Conservation (phyloP, 1,284 basidiomycete genomes). For the Ustilago tritici region DNA sequence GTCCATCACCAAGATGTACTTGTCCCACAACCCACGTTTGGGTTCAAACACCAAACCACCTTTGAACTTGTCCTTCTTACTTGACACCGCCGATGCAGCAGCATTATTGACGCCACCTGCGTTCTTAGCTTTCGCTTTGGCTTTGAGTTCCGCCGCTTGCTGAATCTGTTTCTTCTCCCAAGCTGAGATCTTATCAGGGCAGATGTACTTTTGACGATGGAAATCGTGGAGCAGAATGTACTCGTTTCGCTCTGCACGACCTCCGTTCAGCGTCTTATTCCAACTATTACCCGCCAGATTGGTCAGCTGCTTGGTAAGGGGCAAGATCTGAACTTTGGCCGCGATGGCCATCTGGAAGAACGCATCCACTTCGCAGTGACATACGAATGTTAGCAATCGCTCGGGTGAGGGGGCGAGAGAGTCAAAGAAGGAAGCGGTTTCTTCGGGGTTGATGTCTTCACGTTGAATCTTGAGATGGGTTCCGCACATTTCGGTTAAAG, state of each 20-base stretch:
- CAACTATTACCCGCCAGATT: constrained; percentile 98
- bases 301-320: constrained; percentile 91
- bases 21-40: constrained; percentile 96
- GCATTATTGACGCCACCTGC: constrained; percentile 37
- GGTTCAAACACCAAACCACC: constrained; percentile 98
- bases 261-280: constrained; percentile 73
- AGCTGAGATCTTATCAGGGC: constrained; percentile 91
- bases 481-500: constrained; percentile 84
- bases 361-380: constrained; percentile 91
- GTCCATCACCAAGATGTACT: constrained; percentile 98
- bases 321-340: constrained; percentile 86
- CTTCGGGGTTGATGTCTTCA: constrained; percentile 86
- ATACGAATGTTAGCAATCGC: constrained; percentile 85
- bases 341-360: constrained; percentile 97
- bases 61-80: constrained; percentile 89
- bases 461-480: constrained; percentile 82
- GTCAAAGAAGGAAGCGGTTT: constrained; percentile 90
- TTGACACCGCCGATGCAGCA: constrained; percentile 67
- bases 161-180: constrained; percentile 71
- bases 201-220: constrained; percentile 93
- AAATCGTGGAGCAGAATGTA: constrained; percentile 99
- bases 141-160: constrained; percentile 52
- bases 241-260: constrained; percentile 97
- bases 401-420: constrained; percentile 82
- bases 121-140: constrained; percentile 40